Evolutionary conservation across 148 eudicot genomes (phyloP), one percentile per base, ranked within the genome.

Genomic region (Linanthus parryae): DNA sequence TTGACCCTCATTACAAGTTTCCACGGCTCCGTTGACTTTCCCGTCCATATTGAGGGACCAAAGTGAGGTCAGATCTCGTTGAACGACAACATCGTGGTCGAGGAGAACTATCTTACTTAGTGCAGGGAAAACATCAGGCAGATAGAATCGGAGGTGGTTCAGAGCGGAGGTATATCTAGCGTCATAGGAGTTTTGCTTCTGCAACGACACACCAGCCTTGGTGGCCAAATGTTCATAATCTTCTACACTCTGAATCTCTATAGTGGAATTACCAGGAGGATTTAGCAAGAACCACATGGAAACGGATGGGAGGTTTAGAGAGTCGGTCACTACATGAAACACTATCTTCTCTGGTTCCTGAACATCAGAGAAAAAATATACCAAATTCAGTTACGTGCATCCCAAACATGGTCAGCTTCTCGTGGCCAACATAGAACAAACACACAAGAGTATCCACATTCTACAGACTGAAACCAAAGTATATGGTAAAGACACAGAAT

Each of bases 41-140:
- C 84, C 95, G 52, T 71, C 68, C 96, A 94, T 75, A 57, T 70
- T 62, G 39, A 84, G 24, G 21, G 46, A 52, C 94, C 90, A 94
- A 38, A 94, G 95, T 54, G 58, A 64, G 30, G 72, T 59, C 63
- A 94, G 48, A 76, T 94, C 99, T 71, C 69, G 73, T 74, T 73
- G 85, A 39, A 94, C 96, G 50, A 80, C 90, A 66, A 94, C 96
- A 58, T 94, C 99, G 59, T 94, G 96, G 73, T 94, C 99, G 35
- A 94, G 91, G 53, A 94, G 75, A 53, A 94, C 77, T 56, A 94
- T 65, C 64, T 94, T 94, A 37, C 70, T 73, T 71, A 94, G 61
- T 54, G 39, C 41, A 16, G 99, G 96, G 51, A 94, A 94, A 42
- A 94, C 65, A 24, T 94, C 88, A 9, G 99, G 99, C 33, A 94